Conservation (phyloP, 257 asterid genomes). For the Forsythia suspensa region DNA sequence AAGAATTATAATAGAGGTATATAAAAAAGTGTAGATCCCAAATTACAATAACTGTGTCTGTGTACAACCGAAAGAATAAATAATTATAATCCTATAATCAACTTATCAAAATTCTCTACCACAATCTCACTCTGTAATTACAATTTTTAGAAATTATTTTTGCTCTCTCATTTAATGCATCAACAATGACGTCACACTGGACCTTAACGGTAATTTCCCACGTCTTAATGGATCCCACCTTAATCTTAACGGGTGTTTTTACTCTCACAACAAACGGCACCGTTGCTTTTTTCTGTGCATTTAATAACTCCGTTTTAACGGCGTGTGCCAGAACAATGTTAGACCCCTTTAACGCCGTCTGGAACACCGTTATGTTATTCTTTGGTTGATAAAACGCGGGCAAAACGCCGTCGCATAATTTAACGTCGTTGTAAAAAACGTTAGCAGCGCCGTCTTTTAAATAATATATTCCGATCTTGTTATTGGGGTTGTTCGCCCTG, state of each 20-base stretch:
- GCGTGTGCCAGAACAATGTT: slow-evolving; percentile 45
- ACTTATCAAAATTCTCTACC: slow-evolving; percentile 38
- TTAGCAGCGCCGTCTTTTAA: slow-evolving; percentile 37
- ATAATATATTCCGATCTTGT: slow-evolving; percentile 64
- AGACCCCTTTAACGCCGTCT: slow-evolving; percentile 44
- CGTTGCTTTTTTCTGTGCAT: slow-evolving; percentile 33
- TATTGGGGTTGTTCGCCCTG: slow-evolving; percentile 66
- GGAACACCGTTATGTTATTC: slow-evolving; percentile 58
- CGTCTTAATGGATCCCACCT: slow-evolving; percentile 67
- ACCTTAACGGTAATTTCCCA: slow-evolving; percentile 64
- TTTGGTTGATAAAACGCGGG: slow-evolving; percentile 72
- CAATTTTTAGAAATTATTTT: slow-evolving; percentile 56
- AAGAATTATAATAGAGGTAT: neutral
- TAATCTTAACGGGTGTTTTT: slow-evolving; percentile 60
- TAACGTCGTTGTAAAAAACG: slow-evolving; percentile 47
- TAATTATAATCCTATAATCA: neutral
- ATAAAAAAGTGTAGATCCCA: neutral
- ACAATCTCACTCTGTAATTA: slow-evolving; percentile 58
- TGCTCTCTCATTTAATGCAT: slow-evolving; percentile 43
- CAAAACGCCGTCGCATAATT: slow-evolving; percentile 48
- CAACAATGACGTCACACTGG: slow-evolving; percentile 65
- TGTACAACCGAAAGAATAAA: neutral
- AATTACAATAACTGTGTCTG: slow-evolving; percentile 37
- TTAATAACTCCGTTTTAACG: slow-evolving; percentile 40
- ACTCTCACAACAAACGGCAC: slow-evolving; percentile 56